A percentile compares a stretch with the other conserved stretches of the same genome.
These are phyloP conservation scores for Xylaria sp. DNA, from an alignment of 2,329 filamentous ascomycete species.

Conservation along the genomic window DNA sequence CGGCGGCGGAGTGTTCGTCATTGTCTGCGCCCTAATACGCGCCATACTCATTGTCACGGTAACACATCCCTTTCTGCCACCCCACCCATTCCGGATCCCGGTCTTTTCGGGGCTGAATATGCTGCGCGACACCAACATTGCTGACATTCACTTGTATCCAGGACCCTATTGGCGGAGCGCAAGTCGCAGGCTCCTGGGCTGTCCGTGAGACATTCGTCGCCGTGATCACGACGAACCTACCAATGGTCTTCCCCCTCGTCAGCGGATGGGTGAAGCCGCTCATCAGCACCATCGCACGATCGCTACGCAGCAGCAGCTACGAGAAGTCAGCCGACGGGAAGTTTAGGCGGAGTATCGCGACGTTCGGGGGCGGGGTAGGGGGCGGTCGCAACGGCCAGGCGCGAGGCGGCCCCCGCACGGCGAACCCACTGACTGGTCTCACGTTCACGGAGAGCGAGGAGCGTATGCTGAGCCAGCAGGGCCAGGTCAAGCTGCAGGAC, in stretches of 20 bases:
- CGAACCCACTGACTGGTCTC: slow-evolving; percentile 35
- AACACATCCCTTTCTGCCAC: slow-evolving; percentile 5
- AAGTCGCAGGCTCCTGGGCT: slow-evolving; percentile 39
- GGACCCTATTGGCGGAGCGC: slow-evolving; percentile 37
- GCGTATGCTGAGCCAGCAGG: slow-evolving; percentile 34
- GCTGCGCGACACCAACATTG: not conserved
- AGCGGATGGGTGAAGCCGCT: slow-evolving; percentile 34
- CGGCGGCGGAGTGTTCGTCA: slow-evolving; percentile 36
- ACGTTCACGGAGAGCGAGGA: slow-evolving; percentile 41
- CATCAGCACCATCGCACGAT: slow-evolving; percentile 31
- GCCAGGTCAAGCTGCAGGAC: slow-evolving; percentile 33
- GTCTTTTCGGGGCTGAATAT: not conserved
- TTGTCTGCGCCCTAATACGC: slow-evolving; percentile 35
- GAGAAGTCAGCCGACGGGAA: slow-evolving; percentile 34
- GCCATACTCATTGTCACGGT: slow-evolving; percentile 35
- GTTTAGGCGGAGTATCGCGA: slow-evolving; percentile 20
- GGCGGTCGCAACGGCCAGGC: slow-evolving; percentile 23
- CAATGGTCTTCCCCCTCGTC: slow-evolving; percentile 41
- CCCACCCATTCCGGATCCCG: not conserved
- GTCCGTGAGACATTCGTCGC: slow-evolving; percentile 41
- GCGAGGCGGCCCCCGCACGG: slow-evolving; percentile 23
- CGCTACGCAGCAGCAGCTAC: slow-evolving; percentile 35
- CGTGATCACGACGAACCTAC: slow-evolving; percentile 39
- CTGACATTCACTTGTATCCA: slow-evolving; percentile 16
- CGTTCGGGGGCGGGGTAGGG: slow-evolving; percentile 37